Evolutionary conservation across 257 asterid genomes (phyloP).

Genomic region (Striga asiatica): DNA sequence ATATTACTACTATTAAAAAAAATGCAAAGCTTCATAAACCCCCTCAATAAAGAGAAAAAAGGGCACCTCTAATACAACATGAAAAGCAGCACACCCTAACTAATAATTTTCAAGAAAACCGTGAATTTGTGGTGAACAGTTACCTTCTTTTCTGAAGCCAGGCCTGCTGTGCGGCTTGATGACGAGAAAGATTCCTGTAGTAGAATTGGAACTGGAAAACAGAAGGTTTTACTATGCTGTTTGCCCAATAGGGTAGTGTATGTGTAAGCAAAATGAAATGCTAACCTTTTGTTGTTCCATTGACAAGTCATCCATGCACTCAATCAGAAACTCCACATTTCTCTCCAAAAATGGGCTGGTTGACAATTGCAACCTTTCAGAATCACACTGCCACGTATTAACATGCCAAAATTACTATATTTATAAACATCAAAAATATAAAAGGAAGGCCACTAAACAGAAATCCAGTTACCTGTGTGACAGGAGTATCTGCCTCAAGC

Average conservation of each 20-base stretch:
- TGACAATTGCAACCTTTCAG: slow-evolving; percentile 82
- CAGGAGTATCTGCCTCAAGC: slow-evolving; percentile 80
- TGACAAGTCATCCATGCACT: slow-evolving; percentile 96
- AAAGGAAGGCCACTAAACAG: neutral
- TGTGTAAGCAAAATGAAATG: slow-evolving; percentile 8
- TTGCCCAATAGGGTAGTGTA: neutral
- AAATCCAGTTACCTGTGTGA: slow-evolving; percentile 46
- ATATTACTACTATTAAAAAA: too few relatives aligned
- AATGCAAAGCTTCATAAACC: neutral
- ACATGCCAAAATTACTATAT: neutral
- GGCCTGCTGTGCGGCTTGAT: slow-evolving; percentile 91
- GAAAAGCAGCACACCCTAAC: too few relatives aligned
- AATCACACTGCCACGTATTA: slow-evolving; percentile 51
- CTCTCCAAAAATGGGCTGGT: slow-evolving; percentile 76
- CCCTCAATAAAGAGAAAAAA: neutral
- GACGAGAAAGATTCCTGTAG: slow-evolving; percentile 89
- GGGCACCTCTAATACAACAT: neutral
- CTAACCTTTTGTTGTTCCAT: slow-evolving; percentile 91
- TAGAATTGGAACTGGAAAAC: slow-evolving; percentile 74
- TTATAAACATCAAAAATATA: neutral
- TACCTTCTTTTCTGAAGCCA: slow-evolving; percentile 99
- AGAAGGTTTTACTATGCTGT: slow-evolving; percentile 2
- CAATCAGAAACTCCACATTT: slow-evolving; percentile 83
- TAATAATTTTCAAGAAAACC: neutral
- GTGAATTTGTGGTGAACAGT: neutral